Percentiles rank a stretch among this genome's conserved stretches.
Evolutionary conservation across 2,329 filamentous ascomycete genomes (phyloP).

Genomic region (Chaetomium sp.): DNA sequence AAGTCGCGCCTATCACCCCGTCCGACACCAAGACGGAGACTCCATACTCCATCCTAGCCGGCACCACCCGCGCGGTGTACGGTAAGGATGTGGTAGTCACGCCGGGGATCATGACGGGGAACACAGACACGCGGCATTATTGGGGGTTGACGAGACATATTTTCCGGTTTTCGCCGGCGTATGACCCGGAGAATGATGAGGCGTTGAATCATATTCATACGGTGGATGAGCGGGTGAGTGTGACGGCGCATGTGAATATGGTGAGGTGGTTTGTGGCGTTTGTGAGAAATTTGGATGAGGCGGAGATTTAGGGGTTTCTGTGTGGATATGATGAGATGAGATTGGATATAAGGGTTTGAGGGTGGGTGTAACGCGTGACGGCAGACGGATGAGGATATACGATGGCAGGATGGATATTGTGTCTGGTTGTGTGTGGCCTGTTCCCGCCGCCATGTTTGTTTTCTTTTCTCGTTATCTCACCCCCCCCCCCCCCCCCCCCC

Average conservation of each 20-base stretch:
- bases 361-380: too few relatives aligned
- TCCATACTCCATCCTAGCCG: slow-evolving; percentile 44
- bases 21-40: slow-evolving; percentile 27
- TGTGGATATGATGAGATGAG: neutral
- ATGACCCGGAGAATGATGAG: slow-evolving; percentile 28
- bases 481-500: too few relatives aligned
- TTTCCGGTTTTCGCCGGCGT: slow-evolving; percentile 42
- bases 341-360: too few relatives aligned
- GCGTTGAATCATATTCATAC: slow-evolving; percentile 32
- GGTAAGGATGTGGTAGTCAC: slow-evolving; percentile 46
- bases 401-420: too few relatives aligned
- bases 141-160: slow-evolving; percentile 42
- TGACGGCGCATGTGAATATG: slow-evolving; percentile 30
- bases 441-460: too few relatives aligned
- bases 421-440: too few relatives aligned
- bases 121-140: slow-evolving; percentile 45
- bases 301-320: slow-evolving; percentile 22
- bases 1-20: slow-evolving; percentile 53
- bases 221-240: slow-evolving; percentile 34
- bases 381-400: too few relatives aligned
- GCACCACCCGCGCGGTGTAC: slow-evolving; percentile 43
- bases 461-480: too few relatives aligned
- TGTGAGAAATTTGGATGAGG: slow-evolving; percentile 38
- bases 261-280: slow-evolving; percentile 36
- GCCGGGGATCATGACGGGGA: slow-evolving; percentile 45